phyloP scores from a whole-genome alignment of 2,329 filamentous ascomycete genomes.

The Fusarium verrucosum region DNA sequence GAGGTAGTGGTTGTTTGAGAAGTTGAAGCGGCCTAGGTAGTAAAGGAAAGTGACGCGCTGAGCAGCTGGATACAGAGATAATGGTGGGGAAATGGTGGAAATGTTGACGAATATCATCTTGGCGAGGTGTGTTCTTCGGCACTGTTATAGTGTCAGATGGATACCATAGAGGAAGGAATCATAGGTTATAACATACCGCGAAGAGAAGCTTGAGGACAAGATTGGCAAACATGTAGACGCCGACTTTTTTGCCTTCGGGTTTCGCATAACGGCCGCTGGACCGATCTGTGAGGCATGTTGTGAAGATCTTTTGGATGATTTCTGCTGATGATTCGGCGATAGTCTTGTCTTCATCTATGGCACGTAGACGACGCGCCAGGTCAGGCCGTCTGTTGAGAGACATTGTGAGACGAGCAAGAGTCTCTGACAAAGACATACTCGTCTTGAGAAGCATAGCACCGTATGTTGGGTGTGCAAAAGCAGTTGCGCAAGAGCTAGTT shows the following conservation, averaged over 20 bases:
- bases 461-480: conserved; percentile 80
- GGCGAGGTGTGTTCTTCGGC: conserved; percentile 82
- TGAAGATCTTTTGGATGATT: conserved; percentile 89
- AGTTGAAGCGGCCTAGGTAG: conserved; percentile 90
- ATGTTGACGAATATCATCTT: conserved; percentile 92
- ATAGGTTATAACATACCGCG: conserved; percentile 62
- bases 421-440: conserved; percentile 81
- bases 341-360: conserved; percentile 73
- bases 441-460: conserved; percentile 85
- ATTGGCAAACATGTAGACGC: conserved; percentile 92
- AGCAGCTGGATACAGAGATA: conserved; percentile 82
- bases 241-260: conserved; percentile 85
- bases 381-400: conserved; percentile 83
- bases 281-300: conserved; percentile 85
- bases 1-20: conserved; percentile 84
- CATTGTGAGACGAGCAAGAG: conserved; percentile 84
- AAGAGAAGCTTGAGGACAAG: conserved; percentile 89
- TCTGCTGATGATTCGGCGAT: conserved; percentile 89
- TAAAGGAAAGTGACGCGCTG: conserved; percentile 94
- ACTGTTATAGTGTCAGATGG: conserved; percentile 57
- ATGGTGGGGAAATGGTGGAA: conserved; percentile 80
- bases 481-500: conserved; percentile 79
- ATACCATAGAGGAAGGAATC: too few species aligned
- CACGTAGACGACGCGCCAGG: conserved; percentile 72
- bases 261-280: conserved; percentile 71